Evolutionary conservation across 1,139 yeast genomes (phyloP).

Genomic region (Nadsonia commutata): DNA sequence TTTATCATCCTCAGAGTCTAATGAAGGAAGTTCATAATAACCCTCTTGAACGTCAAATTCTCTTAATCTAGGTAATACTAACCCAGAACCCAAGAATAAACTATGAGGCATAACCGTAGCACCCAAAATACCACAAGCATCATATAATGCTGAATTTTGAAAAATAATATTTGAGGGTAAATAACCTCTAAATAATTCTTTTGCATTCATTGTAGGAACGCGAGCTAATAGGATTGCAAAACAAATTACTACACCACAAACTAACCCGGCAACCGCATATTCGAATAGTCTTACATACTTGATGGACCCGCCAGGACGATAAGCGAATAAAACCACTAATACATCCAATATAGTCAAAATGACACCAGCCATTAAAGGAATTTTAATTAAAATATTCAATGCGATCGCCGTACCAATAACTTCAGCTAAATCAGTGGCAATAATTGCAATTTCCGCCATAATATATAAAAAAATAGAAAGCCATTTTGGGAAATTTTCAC

Average conservation of each 20-base stretch:
- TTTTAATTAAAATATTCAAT: slow-evolving; percentile 58
- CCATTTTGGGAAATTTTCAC: slow-evolving; percentile 52
- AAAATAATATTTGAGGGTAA: slow-evolving; percentile 56
- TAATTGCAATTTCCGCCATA: slow-evolving; percentile 75
- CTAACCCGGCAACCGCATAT: slow-evolving; percentile 60
- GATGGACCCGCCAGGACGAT: slow-evolving; percentile 77
- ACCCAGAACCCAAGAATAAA: slow-evolving; percentile 77
- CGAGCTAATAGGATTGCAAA: slow-evolving; percentile 65
- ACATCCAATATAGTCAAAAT: slow-evolving; percentile 74
- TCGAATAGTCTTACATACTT: slow-evolving; percentile 69
- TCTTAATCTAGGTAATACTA: slow-evolving; percentile 77
- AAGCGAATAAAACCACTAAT: slow-evolving; percentile 69
- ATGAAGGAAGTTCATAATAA: slow-evolving; percentile 25
- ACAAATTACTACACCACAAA: slow-evolving; percentile 70
- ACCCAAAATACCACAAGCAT: slow-evolving; percentile 83
- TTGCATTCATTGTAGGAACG: slow-evolving; percentile 35
- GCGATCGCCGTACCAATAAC: slow-evolving; percentile 91
- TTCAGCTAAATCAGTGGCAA: slow-evolving; percentile 88
- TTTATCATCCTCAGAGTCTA: slow-evolving; percentile 16
- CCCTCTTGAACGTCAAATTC: slow-evolving; percentile 68
- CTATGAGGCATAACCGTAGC: slow-evolving; percentile 99
- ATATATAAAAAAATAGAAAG: slow-evolving; percentile 49
- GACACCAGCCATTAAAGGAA: slow-evolving; percentile 73
- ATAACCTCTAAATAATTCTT: slow-evolving; percentile 53
- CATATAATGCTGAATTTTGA: slow-evolving; percentile 67